Evolutionary conservation across 371 early-diverging fungal genomes (phyloP).

Genomic region (Basidiobolus meristosporus): DNA sequence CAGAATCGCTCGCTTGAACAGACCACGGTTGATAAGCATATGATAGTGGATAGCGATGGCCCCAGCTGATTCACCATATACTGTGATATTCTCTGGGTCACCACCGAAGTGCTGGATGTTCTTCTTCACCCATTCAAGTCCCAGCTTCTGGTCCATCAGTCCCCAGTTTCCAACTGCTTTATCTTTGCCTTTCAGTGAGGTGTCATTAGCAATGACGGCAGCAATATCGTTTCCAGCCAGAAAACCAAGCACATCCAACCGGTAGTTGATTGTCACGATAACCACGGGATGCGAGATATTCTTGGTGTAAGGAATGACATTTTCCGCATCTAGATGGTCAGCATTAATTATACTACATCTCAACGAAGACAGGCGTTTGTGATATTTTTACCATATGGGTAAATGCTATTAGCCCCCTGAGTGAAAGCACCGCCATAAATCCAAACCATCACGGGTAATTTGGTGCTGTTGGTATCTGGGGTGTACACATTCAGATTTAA

Average conservation of each 20-base stretch:
- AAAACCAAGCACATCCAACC: conserved; percentile 22
- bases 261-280: conserved; percentile 21
- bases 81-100: conserved; percentile 12
- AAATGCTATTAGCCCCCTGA: conserved; percentile 1
- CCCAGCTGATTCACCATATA: conserved; percentile 26
- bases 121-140: conserved; percentile 20
- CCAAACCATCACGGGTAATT: conserved; percentile 14
- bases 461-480: conserved; percentile 9
- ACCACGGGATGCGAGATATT: conserved; percentile 11
- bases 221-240: conserved; percentile 14
- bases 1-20: no score
- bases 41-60: conserved; percentile 14
- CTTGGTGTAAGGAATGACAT: no score
- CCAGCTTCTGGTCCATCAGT: conserved; percentile 12
- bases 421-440: not conserved
- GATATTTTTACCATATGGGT: conserved; percentile 6
- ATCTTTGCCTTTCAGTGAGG: no score
- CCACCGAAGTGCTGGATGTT: conserved; percentile 22
- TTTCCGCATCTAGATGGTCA: no score
- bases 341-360: no score
- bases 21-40: no score
- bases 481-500: conserved; percentile 20
- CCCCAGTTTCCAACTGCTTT: no score
- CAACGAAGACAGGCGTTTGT: no score
- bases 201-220: not conserved